These are phyloP conservation scores for Talaromyces trachyspermus DNA, from an alignment of 495 filamentous ascomycete genomes.

Conservation along the genomic window DNA sequence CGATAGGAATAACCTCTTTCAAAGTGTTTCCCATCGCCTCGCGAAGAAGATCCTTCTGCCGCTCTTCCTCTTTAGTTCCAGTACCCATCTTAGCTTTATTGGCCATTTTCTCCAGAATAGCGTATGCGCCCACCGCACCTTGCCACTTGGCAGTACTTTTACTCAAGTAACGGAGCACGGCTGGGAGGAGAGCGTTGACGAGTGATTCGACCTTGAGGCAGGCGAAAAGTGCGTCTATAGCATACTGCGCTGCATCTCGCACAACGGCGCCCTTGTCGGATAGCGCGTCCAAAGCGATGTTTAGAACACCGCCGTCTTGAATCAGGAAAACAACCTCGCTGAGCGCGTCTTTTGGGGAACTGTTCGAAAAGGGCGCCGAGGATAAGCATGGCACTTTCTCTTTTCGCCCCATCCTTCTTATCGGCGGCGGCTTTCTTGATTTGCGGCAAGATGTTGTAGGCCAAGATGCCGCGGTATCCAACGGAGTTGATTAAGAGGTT, in stretches of 20 bases:
- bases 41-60: slow-evolving; percentile 76
- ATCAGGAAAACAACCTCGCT: slow-evolving; percentile 76
- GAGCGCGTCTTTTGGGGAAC: slow-evolving; percentile 67
- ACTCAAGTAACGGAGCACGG: slow-evolving; percentile 62
- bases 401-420: slow-evolving; percentile 82
- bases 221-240: slow-evolving; percentile 79
- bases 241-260: slow-evolving; percentile 87
- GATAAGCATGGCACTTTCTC: slow-evolving; percentile 93
- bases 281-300: slow-evolving; percentile 71
- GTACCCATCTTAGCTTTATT: slow-evolving; percentile 82
- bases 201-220: slow-evolving; percentile 73
- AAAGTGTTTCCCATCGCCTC: slow-evolving; percentile 90
- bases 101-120: slow-evolving; percentile 81
- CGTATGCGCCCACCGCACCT: slow-evolving; percentile 77
- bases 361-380: slow-evolving; percentile 89
- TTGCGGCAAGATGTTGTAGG: slow-evolving; percentile 61
- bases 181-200: slow-evolving; percentile 70
- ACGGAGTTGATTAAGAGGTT: slow-evolving; percentile 71
- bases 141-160: slow-evolving; percentile 91
- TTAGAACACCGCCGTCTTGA: slow-evolving; percentile 67
- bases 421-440: slow-evolving; percentile 83
- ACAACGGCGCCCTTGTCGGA: slow-evolving; percentile 88
- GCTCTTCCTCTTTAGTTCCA: slow-evolving; percentile 70
- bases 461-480: slow-evolving; percentile 64
- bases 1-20: slow-evolving; percentile 82